phyloP scores from a whole-genome alignment of 257 asterid species.

The Capsicum baccatum region DNA sequence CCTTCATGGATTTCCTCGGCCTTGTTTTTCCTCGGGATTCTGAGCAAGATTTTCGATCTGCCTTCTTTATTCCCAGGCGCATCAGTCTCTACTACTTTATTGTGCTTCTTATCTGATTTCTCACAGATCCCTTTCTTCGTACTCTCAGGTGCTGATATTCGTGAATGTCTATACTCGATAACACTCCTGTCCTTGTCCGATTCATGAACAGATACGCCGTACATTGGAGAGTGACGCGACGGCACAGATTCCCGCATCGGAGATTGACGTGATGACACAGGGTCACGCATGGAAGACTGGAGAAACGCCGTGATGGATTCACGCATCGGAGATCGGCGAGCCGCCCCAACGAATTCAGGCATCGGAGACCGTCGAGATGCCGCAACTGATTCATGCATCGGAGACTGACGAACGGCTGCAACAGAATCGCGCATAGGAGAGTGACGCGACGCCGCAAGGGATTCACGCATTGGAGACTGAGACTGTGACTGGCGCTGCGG shows the following conservation, averaged over 20 bases:
- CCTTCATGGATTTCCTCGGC: slow-evolving; percentile 28
- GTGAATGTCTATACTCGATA: slow-evolving; percentile 19
- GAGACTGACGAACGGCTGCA: slow-evolving; percentile 44
- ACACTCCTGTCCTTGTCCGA: slow-evolving; percentile 38
- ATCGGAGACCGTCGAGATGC: too few relatives aligned
- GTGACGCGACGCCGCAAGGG: background rate
- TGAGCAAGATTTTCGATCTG: slow-evolving; percentile 45
- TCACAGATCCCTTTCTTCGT: slow-evolving; percentile 32
- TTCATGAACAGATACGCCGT: slow-evolving; percentile 40
- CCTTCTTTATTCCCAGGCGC: slow-evolving; percentile 24
- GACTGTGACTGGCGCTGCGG: background rate
- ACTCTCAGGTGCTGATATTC: slow-evolving; percentile 22
- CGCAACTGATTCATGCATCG: slow-evolving; percentile 30
- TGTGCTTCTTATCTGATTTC: slow-evolving; percentile 34
- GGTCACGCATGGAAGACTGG: slow-evolving; percentile 48
- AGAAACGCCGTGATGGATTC: background rate
- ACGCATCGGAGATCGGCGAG: slow-evolving; percentile 50
- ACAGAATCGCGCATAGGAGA: slow-evolving; percentile 22
- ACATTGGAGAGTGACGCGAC: background rate
- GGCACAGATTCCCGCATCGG: too few relatives aligned
- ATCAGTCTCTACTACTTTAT: slow-evolving; percentile 32
- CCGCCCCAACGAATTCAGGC: background rate
- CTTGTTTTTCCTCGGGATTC: slow-evolving; percentile 40
- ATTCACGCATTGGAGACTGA: slow-evolving; percentile 21
- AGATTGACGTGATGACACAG: background rate